A percentile compares a stretch with the other conserved stretches of the same genome.
phyloP scores from a whole-genome alignment of 371 early-diverging fungal species.

The Lichtheimia corymbifera region DNA sequence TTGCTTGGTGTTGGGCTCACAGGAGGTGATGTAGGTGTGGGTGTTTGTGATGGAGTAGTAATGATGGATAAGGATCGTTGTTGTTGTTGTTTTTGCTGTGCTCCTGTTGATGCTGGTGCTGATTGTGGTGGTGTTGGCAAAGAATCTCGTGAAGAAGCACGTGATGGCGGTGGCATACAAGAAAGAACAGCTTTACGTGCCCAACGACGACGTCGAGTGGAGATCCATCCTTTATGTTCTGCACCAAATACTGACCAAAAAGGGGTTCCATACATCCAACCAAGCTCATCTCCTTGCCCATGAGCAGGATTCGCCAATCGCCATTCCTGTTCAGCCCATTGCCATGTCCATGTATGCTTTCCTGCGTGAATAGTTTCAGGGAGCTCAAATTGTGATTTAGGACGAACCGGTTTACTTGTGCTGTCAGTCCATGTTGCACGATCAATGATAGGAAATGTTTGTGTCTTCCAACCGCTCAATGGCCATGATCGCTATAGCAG shows the following conservation, averaged over 20 bases:
- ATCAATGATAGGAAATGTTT: conserved; percentile 10
- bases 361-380: conserved; percentile 15
- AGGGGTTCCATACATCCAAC: conserved; percentile 22
- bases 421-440: conserved; percentile 20
- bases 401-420: conserved; percentile 9
- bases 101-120: background rate
- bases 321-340: conserved; percentile 20
- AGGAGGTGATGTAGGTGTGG: background rate
- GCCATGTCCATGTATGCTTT: conserved; percentile 16
- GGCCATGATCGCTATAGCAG: conserved; percentile 23
- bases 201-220: conserved; percentile 26
- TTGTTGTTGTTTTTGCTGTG: background rate
- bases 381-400: conserved; percentile 14
- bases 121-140: background rate
- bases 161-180: background rate
- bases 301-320: conserved; percentile 5
- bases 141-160: background rate
- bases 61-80: too few species aligned
- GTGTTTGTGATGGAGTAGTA: background rate
- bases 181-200: conserved; percentile 15
- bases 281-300: conserved; percentile 15
- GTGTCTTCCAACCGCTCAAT: conserved; percentile 14
- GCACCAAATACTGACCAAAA: conserved; percentile 18
- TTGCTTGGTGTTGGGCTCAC: background rate
- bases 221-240: conserved; percentile 18